phyloP scores from a whole-genome alignment of 139 green algal genomes.

The Desmodesmus armatus region DNA sequence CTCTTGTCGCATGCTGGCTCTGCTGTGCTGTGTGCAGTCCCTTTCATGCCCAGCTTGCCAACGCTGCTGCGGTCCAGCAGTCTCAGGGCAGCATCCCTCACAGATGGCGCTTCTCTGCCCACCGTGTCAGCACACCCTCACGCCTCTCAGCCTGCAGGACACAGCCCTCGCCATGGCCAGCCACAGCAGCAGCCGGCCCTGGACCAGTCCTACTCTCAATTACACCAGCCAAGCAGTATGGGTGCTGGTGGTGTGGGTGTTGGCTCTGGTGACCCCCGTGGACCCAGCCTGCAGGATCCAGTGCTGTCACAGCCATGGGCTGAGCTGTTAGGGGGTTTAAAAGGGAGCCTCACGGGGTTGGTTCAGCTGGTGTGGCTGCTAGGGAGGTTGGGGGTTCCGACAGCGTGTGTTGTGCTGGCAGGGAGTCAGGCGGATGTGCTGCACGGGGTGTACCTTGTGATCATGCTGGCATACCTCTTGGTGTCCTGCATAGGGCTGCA shows the following conservation, averaged over 20 bases:
- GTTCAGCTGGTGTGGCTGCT: constrained; percentile 27
- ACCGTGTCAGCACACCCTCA: too few relatives aligned
- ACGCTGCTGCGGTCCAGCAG: background rate
- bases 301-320: background rate
- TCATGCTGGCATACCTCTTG: background rate
- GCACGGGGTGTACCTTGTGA: constrained; percentile 32
- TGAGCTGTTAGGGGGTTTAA: background rate
- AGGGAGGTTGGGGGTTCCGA: background rate
- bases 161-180: too few relatives aligned
- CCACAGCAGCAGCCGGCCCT: constrained; percentile 17
- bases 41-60: background rate
- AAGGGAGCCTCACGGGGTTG: too few relatives aligned
- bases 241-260: too few relatives aligned
- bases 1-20: background rate
- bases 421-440: constrained; percentile 30
- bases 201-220: too few relatives aligned
- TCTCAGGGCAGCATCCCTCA: background rate
- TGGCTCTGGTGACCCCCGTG: too few relatives aligned
- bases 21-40: background rate
- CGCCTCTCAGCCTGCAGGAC: too few relatives aligned
- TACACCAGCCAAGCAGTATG: too few relatives aligned
- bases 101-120: too few relatives aligned
- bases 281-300: background rate
- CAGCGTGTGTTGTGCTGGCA: constrained; percentile 24
- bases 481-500: background rate